Evolutionary conservation across 148 eudicot genomes (phyloP).

Genomic region (Silene latifolia): DNA sequence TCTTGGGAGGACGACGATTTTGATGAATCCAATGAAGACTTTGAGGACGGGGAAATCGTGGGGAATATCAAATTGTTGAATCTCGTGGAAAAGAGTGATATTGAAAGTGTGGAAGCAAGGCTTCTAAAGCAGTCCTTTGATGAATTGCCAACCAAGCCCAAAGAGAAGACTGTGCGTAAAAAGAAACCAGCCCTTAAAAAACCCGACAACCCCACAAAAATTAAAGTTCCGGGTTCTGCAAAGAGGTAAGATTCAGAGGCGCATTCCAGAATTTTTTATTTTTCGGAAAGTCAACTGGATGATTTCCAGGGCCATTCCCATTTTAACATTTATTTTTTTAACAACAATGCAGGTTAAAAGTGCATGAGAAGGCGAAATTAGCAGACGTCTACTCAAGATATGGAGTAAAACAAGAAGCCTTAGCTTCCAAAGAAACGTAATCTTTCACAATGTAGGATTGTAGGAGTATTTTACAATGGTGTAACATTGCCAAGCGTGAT

Average conservation of each 20-base stretch:
- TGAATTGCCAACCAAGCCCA: slow-evolving; percentile 27
- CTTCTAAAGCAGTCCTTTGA: slow-evolving; percentile 1
- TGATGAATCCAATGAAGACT: slow-evolving; percentile 27
- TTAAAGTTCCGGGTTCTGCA: slow-evolving; percentile 65
- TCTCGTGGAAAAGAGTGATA: slow-evolving; percentile 19
- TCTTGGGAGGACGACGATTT: slow-evolving; percentile 26
- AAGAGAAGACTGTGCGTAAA: slow-evolving; percentile 25
- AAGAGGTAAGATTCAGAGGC: slow-evolving; percentile 30
- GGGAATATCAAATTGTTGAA: slow-evolving; percentile 14
- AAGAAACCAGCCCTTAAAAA: slow-evolving; percentile 36
- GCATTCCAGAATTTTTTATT: background rate
- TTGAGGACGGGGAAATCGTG: slow-evolving; percentile 24
- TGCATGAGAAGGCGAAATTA: slow-evolving; percentile 64
- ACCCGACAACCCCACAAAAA: slow-evolving; percentile 32
- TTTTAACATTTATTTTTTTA: background rate
- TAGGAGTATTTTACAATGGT: slow-evolving; percentile 12
- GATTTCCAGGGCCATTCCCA: too few species aligned
- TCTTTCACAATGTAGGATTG: slow-evolving; percentile 4
- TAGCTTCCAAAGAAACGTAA: slow-evolving; percentile 37
- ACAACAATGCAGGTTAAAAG: slow-evolving; percentile 57
- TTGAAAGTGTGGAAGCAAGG: slow-evolving; percentile 11
- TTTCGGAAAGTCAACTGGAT: too few species aligned
- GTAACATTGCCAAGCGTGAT: background rate
- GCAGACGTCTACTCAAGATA: slow-evolving; percentile 66
- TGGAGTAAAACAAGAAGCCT: slow-evolving; percentile 33